Evolutionary conservation across 345 rosid genomes (phyloP), one percentile per base, ranked within the genome.

Genomic region (Acer saccharum): DNA sequence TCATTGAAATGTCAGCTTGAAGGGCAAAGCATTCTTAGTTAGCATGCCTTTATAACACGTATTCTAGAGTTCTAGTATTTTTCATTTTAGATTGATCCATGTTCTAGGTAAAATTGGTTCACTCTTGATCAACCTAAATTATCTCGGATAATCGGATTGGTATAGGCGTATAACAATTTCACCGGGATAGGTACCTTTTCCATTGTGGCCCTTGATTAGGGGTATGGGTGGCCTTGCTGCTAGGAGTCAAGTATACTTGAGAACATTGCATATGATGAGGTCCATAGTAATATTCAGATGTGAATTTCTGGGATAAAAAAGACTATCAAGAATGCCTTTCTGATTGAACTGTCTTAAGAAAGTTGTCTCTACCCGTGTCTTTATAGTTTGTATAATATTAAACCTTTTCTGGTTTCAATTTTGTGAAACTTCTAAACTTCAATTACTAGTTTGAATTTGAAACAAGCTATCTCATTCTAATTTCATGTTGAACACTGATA

Each of bases 281-380:
- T 60, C n/a, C 17, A 14, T 61, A 35, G 32, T 57, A 11, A n/a
- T 72, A 39, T n/a, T 63, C 46, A 50, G 43, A 63, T 74, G 39
- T 23, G 23, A 32, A 5, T 29, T 54, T 3, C 57, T 52, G 32
- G 55, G 17, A 10, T 3, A 4, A 13, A 16, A 54, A 71, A 5
- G 18, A 3, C 10, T 7, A 25, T 7, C 43, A 29, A 71, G 21
- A 66, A 70, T 14, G 11, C 2, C 11, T 52, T 25, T 17, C 14
- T 32, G 7, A 43, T 48, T 75, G 71, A 29, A 79, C 78, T 17
- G 48, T 52, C 71, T 58, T 46, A 35, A n/a, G 73, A 48, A 70
- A 70, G 73, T 50, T 70, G 55, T 23, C n/a, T 21, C 10, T 50
- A 16, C 54, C 61, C 1, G 41, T 12, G 39, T 43, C 29, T 69